Conservation (phyloP, 768 basidiomycete genomes). For the Russula olivacea region DNA sequence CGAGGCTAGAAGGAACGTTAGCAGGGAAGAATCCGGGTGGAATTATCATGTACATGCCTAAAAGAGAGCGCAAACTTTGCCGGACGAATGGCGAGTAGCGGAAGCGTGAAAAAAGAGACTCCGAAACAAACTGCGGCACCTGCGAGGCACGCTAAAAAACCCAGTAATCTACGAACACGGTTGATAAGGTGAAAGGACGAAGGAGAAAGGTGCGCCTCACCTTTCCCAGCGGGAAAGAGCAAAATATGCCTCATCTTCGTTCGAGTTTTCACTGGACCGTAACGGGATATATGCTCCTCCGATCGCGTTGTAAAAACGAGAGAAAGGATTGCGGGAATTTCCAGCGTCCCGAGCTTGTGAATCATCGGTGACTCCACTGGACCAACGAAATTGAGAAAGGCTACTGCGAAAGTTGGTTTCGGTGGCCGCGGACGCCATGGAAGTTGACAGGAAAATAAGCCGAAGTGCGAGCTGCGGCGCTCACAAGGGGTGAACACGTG, state of each 20-base stretch:
- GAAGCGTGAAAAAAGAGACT: slow-evolving; percentile 80
- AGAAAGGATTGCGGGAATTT: slow-evolving; percentile 55
- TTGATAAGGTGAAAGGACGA: slow-evolving; percentile 1
- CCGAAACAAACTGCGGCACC: slow-evolving; percentile 94
- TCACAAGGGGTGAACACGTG: background rate
- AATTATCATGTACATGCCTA: slow-evolving; percentile 42
- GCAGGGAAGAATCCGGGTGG: background rate
- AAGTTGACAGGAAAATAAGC: background rate
- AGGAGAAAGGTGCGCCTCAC: slow-evolving; percentile 35
- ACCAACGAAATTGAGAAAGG: slow-evolving; percentile 86
- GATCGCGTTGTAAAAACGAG: slow-evolving; percentile 80
- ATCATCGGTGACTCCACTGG: slow-evolving; percentile 64
- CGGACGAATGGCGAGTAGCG: slow-evolving; percentile 65
- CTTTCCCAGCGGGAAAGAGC: slow-evolving; percentile 91
- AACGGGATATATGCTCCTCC: slow-evolving; percentile 87
- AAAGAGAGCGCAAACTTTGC: slow-evolving; percentile 89
- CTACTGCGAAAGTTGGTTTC: slow-evolving; percentile 71
- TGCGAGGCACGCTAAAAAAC: slow-evolving; percentile 82
- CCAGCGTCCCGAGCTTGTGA: slow-evolving; percentile 42
- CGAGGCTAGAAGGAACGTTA: slow-evolving; percentile 47
- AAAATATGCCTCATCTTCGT: slow-evolving; percentile 96
- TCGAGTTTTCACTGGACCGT: slow-evolving; percentile 70
- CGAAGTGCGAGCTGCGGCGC: background rate
- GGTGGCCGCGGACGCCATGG: slow-evolving; percentile 16
- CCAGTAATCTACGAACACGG: slow-evolving; percentile 56